Conservation (phyloP, 192 early-diverging fungal species). For the Podila epicladia region DNA sequence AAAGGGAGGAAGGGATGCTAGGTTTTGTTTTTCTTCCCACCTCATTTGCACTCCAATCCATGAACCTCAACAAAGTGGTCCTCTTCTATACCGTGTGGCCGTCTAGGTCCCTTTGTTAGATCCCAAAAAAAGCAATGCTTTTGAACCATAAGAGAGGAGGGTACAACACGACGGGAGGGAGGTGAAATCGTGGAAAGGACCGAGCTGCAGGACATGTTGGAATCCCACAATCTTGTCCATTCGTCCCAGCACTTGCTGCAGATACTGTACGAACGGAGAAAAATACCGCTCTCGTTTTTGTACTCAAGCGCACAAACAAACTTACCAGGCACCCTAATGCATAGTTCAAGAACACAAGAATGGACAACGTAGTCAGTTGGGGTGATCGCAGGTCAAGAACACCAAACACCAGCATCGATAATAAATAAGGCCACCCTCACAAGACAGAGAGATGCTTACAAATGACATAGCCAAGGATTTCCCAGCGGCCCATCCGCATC, state of each 20-base stretch:
- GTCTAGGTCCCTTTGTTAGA: too few relatives aligned
- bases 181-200: not conserved
- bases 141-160: not conserved
- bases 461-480: conserved; percentile 26
- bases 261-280: not conserved
- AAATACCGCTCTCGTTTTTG: not conserved
- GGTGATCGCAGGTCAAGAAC: not conserved
- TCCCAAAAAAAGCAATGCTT: not conserved
- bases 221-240: not conserved
- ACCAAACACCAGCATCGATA: not conserved
- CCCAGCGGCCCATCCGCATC: conserved; percentile 50
- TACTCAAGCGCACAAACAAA: not conserved
- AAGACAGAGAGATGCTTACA: conserved; percentile 8
- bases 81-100: not conserved
- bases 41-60: too few relatives aligned
- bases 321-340: conserved; percentile 39
- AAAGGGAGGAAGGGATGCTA: too few relatives aligned
- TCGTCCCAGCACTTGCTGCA: not conserved
- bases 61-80: not conserved
- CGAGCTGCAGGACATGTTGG: not conserved
- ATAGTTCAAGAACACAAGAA: not conserved
- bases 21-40: too few relatives aligned
- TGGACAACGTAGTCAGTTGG: not conserved
- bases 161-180: not conserved
- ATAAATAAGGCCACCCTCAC: not conserved